Conservation (phyloP, 108 stramenopile genomes). For the Skeletonema menzelii region DNA sequence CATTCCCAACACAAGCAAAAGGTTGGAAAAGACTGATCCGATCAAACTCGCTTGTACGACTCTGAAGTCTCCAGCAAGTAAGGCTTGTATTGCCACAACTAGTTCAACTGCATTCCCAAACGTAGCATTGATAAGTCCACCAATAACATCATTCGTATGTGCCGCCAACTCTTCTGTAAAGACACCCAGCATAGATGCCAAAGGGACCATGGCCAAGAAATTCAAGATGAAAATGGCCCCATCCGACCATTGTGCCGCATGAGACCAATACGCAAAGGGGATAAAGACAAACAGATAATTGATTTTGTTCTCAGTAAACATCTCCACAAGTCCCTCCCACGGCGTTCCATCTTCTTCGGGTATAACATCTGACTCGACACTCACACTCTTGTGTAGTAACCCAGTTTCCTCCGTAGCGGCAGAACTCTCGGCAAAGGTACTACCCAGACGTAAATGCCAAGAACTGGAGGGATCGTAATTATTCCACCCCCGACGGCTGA, state of each 20-base stretch:
- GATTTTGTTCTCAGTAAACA: conserved; percentile 66
- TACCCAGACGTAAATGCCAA: neutral
- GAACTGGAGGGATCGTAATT: neutral
- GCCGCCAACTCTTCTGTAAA: conserved; percentile 96
- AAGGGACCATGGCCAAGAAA: conserved; percentile 92
- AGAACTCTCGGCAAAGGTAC: neutral
- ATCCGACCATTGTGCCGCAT: conserved; percentile 59
- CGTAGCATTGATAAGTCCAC: conserved; percentile 96
- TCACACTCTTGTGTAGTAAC: neutral
- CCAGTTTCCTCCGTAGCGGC: neutral
- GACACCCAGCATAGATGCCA: conserved; percentile 92
- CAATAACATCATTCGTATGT: conserved; percentile 94
- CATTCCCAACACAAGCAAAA: conserved; percentile 93
- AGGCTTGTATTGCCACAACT: conserved; percentile 86
- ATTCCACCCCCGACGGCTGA: conserved; percentile 9
- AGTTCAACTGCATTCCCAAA: conserved; percentile 97
- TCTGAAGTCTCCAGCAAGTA: conserved; percentile 77
- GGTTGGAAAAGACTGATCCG: conserved; percentile 94
- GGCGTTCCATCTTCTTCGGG: conserved; percentile 9
- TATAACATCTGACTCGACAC: neutral
- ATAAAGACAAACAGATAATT: conserved; percentile 66
- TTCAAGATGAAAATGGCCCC: conserved; percentile 83
- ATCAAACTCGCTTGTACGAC: conserved; percentile 96
- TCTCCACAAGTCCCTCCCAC: conserved; percentile 31
- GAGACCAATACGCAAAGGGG: conserved; percentile 69